A percentile compares a stretch with the other conserved stretches of the same genome.
Evolutionary conservation across 345 rosid genomes (phyloP).

Genomic region (Arabis hirsuta): DNA sequence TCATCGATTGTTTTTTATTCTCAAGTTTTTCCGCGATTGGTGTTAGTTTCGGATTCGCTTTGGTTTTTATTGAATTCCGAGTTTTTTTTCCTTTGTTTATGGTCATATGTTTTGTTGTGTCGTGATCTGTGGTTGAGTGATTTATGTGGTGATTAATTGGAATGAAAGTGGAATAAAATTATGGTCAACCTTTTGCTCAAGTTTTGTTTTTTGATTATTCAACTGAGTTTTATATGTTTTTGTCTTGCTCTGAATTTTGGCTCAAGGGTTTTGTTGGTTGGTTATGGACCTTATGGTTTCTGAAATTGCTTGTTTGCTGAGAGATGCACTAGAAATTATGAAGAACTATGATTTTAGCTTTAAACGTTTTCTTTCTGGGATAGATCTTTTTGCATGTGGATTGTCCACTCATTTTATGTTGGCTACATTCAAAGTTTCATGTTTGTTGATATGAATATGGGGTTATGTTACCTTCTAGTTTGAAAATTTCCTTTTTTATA

Average conservation of each 20-base stretch:
- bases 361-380: background rate
- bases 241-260: constrained; percentile 1
- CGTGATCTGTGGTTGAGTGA: constrained; percentile 20
- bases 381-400: constrained; percentile 11
- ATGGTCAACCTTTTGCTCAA: constrained; percentile 12
- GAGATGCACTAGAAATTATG: constrained; percentile 5
- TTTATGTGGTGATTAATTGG: background rate
- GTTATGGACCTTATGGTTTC: constrained; percentile 20
- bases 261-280: background rate
- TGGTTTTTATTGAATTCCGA: constrained; percentile 18
- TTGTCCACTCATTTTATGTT: background rate
- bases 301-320: constrained; percentile 2
- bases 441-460: background rate
- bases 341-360: background rate
- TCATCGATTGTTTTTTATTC: background rate
- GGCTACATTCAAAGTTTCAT: constrained; percentile 5
- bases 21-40: background rate
- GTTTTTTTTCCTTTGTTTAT: constrained; percentile 4
- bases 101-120: background rate
- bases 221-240: background rate
- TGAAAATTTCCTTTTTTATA: background rate
- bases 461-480: constrained; percentile 6
- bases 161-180: background rate
- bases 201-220: constrained; percentile 23
- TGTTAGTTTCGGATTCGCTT: background rate